Evolutionary conservation across 345 rosid genomes (phyloP).

Genomic region (Cardamine occulta): DNA sequence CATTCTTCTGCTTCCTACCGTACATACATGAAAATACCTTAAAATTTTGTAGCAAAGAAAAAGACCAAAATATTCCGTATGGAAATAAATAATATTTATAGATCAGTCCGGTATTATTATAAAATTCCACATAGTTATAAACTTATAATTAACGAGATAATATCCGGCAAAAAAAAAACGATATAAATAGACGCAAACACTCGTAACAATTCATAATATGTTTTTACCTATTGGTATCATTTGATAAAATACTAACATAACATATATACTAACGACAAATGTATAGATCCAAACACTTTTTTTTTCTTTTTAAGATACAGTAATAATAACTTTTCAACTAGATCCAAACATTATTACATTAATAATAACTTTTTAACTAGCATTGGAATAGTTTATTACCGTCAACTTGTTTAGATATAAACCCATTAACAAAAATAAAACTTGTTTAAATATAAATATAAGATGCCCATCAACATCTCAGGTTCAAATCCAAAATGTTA

Average conservation of each 20-base stretch:
- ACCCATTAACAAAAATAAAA: not conserved
- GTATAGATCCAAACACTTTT: not conserved
- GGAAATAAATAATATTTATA: not conserved
- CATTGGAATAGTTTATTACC: constrained; percentile 3
- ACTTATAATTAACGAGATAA: not conserved
- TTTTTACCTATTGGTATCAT: constrained; percentile 5
- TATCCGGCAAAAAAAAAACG: no score
- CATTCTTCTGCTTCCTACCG: constrained; percentile 38
- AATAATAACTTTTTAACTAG: not conserved
- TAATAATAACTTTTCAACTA: not conserved
- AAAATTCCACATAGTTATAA: not conserved
- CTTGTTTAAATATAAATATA: constrained; percentile 12
- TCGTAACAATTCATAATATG: not conserved
- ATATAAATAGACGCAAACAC: not conserved
- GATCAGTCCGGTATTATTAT: not conserved
- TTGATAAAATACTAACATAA: not conserved
- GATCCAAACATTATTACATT: no score
- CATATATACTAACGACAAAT: not conserved
- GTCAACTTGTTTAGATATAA: constrained; percentile 8
- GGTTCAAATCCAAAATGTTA: constrained; percentile 8
- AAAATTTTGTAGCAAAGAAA: not conserved
- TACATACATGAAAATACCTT: constrained; percentile 21
- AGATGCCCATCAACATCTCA: constrained; percentile 30
- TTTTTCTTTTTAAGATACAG: not conserved
- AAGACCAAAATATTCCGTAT: not conserved